Evolutionary conservation across 1,139 yeast genomes (phyloP).

Genomic region (Saccharomyces hybrid): DNA sequence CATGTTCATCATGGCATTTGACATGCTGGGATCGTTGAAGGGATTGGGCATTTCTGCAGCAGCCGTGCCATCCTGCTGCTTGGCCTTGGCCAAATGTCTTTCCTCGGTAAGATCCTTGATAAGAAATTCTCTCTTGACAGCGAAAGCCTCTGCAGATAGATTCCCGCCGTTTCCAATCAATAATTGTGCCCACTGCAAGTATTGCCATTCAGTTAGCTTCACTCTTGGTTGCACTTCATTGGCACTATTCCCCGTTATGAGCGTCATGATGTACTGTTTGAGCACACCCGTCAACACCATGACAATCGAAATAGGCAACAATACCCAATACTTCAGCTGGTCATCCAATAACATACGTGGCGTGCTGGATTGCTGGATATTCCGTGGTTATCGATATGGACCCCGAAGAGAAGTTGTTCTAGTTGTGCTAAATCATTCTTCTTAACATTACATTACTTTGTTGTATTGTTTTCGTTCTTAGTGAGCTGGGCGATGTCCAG

Average conservation of each 20-base stretch:
- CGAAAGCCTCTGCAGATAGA: constrained; percentile 32
- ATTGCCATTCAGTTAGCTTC: constrained; percentile 53
- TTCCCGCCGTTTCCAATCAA: constrained; percentile 51
- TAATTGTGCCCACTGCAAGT: constrained; percentile 46
- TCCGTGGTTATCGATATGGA: background rate
- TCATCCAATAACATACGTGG: constrained; percentile 54
- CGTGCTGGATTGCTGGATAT: background rate
- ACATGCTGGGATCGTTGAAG: constrained; percentile 59
- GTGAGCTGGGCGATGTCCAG: background rate
- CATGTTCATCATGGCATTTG: constrained; percentile 74
- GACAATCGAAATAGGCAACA: constrained; percentile 79
- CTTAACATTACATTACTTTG: background rate
- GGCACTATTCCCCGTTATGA: constrained; percentile 38
- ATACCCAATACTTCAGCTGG: constrained; percentile 78
- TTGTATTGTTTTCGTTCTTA: background rate
- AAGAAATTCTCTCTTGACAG: constrained; percentile 27
- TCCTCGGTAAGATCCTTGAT: constrained; percentile 24
- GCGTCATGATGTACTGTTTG: constrained; percentile 58
- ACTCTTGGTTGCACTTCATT: constrained; percentile 36
- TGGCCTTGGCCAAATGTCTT: constrained; percentile 36
- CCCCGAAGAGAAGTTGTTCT: background rate
- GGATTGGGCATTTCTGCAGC: constrained; percentile 47
- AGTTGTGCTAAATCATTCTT: background rate
- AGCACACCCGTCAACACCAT: constrained; percentile 88
- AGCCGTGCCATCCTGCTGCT: constrained; percentile 31